These are phyloP conservation scores for Trichoderma citrinoviride DNA, from an alignment of 2,329 filamentous ascomycete genomes.

Conservation along the genomic window DNA sequence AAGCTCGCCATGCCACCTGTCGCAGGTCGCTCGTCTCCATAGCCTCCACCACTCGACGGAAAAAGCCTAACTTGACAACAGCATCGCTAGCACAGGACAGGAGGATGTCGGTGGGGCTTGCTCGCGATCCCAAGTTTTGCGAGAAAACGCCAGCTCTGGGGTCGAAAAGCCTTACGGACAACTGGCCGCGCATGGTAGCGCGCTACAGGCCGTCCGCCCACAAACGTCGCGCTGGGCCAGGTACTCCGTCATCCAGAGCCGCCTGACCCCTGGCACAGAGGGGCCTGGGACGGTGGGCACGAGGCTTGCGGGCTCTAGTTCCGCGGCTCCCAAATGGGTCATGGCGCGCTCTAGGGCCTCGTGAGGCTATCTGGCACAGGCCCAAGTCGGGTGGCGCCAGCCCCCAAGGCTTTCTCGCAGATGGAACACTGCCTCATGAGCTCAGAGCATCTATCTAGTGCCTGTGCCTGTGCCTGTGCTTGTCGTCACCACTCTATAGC, in stretches of 20 bases:
- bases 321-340: conserved; percentile 3
- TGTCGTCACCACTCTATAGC: conserved; percentile 4
- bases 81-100: neutral
- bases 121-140: conserved; percentile 5
- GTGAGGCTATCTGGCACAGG: conserved; percentile 14
- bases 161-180: conserved; percentile 16
- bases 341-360: neutral
- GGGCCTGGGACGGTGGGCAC: conserved; percentile 1
- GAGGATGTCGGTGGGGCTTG: conserved; percentile 11
- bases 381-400: conserved; percentile 17
- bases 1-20: neutral
- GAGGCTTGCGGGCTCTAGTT: conserved; percentile 13
- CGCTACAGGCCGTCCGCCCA: neutral
- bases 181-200: neutral
- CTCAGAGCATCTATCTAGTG: neutral
- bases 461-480: no score
- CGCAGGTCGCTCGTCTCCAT: conserved; percentile 9
- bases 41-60: conserved; percentile 10
- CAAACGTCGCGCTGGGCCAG: neutral
- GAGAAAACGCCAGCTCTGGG: conserved; percentile 18
- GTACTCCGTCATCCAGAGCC: conserved; percentile 16
- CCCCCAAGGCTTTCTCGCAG: conserved; percentile 19
- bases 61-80: conserved; percentile 16
- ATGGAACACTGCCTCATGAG: conserved; percentile 13
- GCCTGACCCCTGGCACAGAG: conserved; percentile 3